These are phyloP conservation scores for Aureobasidium zeae DNA, from an alignment of 2,329 filamentous ascomycete genomes.

Conservation along the genomic window DNA sequence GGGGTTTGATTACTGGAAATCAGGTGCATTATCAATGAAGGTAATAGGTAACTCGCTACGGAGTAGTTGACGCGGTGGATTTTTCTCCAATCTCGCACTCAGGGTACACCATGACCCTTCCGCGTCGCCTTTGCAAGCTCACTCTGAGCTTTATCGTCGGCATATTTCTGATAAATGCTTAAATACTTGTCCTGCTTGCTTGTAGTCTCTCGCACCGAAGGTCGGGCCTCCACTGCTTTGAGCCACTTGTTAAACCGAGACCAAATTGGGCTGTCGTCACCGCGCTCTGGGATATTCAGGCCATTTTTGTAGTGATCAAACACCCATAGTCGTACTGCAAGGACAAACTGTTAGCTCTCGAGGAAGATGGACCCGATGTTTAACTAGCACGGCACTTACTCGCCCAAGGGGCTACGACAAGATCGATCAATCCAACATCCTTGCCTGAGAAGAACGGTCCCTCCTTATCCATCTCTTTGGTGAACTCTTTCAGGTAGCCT, in stretches of 20 bases:
- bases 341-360: conserved; percentile 13
- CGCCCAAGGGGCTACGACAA: conserved; percentile 64
- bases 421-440: conserved; percentile 57
- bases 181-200: conserved; percentile 60
- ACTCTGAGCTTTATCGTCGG: conserved; percentile 38
- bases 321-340: conserved; percentile 50
- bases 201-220: conserved; percentile 58
- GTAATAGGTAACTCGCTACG: too few species aligned
- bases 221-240: conserved; percentile 47
- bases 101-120: conserved; percentile 54
- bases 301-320: conserved; percentile 66
- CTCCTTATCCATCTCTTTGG: conserved; percentile 49
- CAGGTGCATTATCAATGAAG: too few species aligned
- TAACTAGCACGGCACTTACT: conserved; percentile 25
- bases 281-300: conserved; percentile 41
- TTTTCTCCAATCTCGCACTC: too few species aligned
- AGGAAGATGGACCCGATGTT: conserved; percentile 23
- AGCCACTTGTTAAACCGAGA: conserved; percentile 56
- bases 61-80: too few species aligned
- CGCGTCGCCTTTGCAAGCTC: conserved; percentile 44
- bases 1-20: too few species aligned
- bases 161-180: conserved; percentile 51
- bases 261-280: conserved; percentile 52
- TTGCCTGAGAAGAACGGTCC: conserved; percentile 62
- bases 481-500: conserved; percentile 50